Conservation (phyloP, 2,329 filamentous ascomycete genomes). For the Pyrenophora seminiperda region DNA sequence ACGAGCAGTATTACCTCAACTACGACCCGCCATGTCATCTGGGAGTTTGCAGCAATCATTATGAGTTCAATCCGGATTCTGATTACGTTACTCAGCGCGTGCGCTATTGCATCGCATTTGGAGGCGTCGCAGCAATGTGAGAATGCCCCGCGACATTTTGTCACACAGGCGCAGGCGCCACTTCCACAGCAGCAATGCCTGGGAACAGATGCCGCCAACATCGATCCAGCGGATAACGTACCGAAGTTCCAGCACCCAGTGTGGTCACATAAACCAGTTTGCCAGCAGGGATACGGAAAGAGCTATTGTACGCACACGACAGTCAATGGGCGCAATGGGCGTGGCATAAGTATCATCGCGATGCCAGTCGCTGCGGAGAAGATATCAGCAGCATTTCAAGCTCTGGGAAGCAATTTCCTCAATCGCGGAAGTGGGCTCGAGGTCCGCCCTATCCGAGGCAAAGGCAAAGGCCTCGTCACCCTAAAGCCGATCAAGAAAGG, state of each 20-base stretch:
- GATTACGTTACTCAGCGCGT: slow-evolving; percentile 10
- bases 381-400: slow-evolving; percentile 16
- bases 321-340: slow-evolving; percentile 13
- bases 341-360: slow-evolving; percentile 29
- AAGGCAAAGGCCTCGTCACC: slow-evolving; percentile 32
- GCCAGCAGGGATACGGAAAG: slow-evolving; percentile 14
- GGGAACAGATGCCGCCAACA: background rate
- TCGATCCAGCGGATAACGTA: background rate
- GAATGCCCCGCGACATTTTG: slow-evolving; percentile 13
- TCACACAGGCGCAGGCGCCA: slow-evolving; percentile 14
- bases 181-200: slow-evolving; percentile 13
- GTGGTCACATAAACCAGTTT: slow-evolving; percentile 25
- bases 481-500: slow-evolving; percentile 19
- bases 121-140: slow-evolving; percentile 14
- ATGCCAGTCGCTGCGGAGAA: slow-evolving; percentile 22
- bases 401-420: background rate
- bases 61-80: slow-evolving; percentile 18
- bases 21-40: slow-evolving; percentile 3
- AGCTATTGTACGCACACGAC: slow-evolving; percentile 30
- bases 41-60: slow-evolving; percentile 1
- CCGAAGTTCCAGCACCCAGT: slow-evolving; percentile 5
- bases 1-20: slow-evolving; percentile 5
- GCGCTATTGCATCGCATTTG: slow-evolving; percentile 1
- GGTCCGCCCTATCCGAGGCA: slow-evolving; percentile 25
- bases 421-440: slow-evolving; percentile 10